Conservation (phyloP, 257 asterid genomes). For the Agastache rugosa region DNA sequence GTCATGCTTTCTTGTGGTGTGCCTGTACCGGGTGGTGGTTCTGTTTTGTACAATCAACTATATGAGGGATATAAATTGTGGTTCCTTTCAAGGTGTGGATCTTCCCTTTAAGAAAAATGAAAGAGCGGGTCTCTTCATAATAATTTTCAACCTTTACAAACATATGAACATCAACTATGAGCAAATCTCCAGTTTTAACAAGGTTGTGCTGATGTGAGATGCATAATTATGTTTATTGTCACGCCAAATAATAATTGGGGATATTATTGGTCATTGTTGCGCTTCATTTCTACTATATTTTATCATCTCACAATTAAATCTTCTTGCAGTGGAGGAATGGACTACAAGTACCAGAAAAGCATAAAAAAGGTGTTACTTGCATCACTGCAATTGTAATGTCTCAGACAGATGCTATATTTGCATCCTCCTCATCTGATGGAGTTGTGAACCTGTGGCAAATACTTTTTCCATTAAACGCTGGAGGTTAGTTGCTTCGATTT, state of each 20-base stretch:
- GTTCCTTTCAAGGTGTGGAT: neutral
- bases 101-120: neutral
- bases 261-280: conserved; percentile 1
- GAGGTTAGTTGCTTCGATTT: conserved; percentile 55
- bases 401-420: conserved; percentile 66
- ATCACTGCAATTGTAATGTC: conserved; percentile 73
- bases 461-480: conserved; percentile 57
- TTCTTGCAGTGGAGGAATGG: conserved; percentile 80
- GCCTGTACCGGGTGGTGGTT: neutral
- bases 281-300: conserved; percentile 12
- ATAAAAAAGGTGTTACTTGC: conserved; percentile 92
- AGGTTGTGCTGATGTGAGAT: neutral
- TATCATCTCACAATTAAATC: conserved; percentile 27
- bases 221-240: neutral
- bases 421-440: conserved; percentile 94
- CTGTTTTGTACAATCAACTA: neutral
- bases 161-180: neutral
- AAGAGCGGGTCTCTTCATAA: neutral
- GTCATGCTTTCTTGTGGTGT: neutral
- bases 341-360: conserved; percentile 74
- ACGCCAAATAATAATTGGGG: neutral
- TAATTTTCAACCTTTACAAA: neutral
- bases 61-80: neutral
- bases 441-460: conserved; percentile 76
- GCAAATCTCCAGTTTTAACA: neutral